Evolutionary conservation across 495 filamentous ascomycete species (phyloP).

Genomic region (Penicillium canariense): DNA sequence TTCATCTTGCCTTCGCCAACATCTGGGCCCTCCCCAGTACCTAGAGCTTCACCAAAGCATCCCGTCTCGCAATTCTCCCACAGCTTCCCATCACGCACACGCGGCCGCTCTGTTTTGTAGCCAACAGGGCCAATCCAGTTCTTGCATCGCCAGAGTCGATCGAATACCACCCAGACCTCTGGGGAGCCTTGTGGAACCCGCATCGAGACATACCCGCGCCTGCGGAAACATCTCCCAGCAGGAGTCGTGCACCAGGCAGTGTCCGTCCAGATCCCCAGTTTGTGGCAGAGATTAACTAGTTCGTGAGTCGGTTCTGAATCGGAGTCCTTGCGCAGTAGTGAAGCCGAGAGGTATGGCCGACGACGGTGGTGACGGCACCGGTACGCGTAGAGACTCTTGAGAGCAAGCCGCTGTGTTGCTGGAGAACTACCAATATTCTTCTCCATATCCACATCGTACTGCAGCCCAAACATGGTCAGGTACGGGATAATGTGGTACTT

Average conservation of each 20-base stretch:
- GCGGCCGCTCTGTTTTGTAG: slow-evolving; percentile 9
- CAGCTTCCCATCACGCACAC: slow-evolving; percentile 46
- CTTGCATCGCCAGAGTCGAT: slow-evolving; percentile 58
- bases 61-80: slow-evolving; percentile 60
- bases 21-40: slow-evolving; percentile 40
- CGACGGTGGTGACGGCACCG: slow-evolving; percentile 60
- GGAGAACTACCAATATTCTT: slow-evolving; percentile 33
- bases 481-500: slow-evolving; percentile 65
- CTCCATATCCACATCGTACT: slow-evolving; percentile 44
- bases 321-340: slow-evolving; percentile 55
- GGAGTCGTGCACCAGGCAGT: slow-evolving; percentile 64
- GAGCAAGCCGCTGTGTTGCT: slow-evolving; percentile 41
- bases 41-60: slow-evolving; percentile 54
- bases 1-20: slow-evolving; percentile 54
- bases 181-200: slow-evolving; percentile 50
- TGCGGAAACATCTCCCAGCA: slow-evolving; percentile 54
- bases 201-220: slow-evolving; percentile 57
- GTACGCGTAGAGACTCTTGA: slow-evolving; percentile 61
- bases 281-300: slow-evolving; percentile 59
- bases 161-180: slow-evolving; percentile 64
- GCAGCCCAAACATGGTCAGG: slow-evolving; percentile 49
- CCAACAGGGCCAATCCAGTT: slow-evolving; percentile 55
- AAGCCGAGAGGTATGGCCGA: slow-evolving; percentile 56
- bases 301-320: slow-evolving; percentile 63
- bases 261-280: slow-evolving; percentile 62